A percentile compares a stretch with the other conserved stretches of the same genome.
These are phyloP conservation scores for Aspergillus latus DNA, from an alignment of 2,329 filamentous ascomycete species.

Conservation along the genomic window DNA sequence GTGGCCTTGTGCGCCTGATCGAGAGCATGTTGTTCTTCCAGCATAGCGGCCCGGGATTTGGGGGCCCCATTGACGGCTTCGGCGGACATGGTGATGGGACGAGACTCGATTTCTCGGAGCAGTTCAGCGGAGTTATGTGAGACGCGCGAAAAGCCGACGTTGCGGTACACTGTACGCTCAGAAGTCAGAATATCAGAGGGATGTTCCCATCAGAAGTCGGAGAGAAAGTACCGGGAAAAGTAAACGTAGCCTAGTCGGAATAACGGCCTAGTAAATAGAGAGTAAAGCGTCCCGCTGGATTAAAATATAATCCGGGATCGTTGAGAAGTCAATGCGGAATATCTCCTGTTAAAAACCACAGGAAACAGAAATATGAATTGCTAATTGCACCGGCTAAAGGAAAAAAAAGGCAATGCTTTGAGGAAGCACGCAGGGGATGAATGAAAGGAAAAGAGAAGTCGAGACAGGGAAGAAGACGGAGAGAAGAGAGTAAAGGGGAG, in stretches of 20 bases:
- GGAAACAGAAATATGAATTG: constrained; percentile 16
- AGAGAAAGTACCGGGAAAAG: constrained; percentile 4
- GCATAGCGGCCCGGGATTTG: constrained; percentile 53
- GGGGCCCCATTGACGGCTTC: constrained; percentile 37
- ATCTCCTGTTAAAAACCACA: neutral
- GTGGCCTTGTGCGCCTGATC: constrained; percentile 61
- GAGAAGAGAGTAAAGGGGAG: constrained; percentile 12
- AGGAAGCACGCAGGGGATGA: constrained; percentile 17
- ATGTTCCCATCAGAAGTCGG: neutral
- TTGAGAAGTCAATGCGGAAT: constrained; percentile 2
- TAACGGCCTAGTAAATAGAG: neutral
- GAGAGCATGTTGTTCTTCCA: constrained; percentile 55
- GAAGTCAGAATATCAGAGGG: neutral
- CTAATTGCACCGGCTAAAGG: constrained; percentile 20
- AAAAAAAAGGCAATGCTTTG: constrained; percentile 21
- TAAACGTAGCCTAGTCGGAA: constrained; percentile 1
- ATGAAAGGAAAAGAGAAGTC: constrained; percentile 19
- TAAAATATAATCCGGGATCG: neutral
- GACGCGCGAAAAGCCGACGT: neutral
- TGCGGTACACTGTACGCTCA: neutral
- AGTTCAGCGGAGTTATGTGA: neutral
- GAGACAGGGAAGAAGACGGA: constrained; percentile 12
- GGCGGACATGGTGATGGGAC: constrained; percentile 32
- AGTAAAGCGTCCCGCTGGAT: neutral
- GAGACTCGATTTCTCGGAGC: neutral